Evolutionary conservation across 495 filamentous ascomycete genomes (phyloP), one percentile per base, ranked within the genome.

Genomic region (Margaritispora aquatica): DNA sequence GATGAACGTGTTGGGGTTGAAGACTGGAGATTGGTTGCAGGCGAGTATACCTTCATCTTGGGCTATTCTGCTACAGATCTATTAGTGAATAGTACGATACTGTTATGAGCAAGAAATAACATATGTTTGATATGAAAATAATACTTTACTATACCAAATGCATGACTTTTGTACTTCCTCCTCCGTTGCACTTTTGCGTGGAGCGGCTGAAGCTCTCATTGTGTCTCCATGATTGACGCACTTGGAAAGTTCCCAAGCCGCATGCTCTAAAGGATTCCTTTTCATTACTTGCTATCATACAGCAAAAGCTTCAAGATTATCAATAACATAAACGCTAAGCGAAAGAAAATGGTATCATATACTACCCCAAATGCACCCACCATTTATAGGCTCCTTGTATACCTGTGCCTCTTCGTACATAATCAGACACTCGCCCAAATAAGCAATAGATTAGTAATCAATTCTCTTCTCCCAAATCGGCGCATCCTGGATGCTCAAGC

Each of bases 401-500:
- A 34, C 5, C 7, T 34, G 29, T 34, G 5, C 15, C 29, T 15
- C 29, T 5, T 34, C 15, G 15, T 15, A 5, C 29, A 7, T 34
- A 34, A 34, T 34, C 5, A 34, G 15, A 34, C 15, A 34, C 15
- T 34, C 15, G 5, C 5, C 29, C 5, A 34, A 34, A 5, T 5
- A 5, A 34, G 29, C 5, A n/a, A n/a, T 9, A 9, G 7, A 10
- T n/a, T 53, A 82, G 53, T 79, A 80, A 64, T 73, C 67, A 63
- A 80, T 63, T 76, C 88, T 88, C 74, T 88, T 86, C 71, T 88
- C 76, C 76, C 82, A 96, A 60, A 93, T 82, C 10, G 92, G 92
- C 50, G 90, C 34, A 29, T 54, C 87, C 58, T 81, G 70, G 59
- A 82, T 83, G 56, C 80, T 78, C 67, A 36, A 1, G 7, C 31